Evolutionary conservation across 305 asterid genomes (phyloP).

Genomic region (Solanum hybrid): DNA sequence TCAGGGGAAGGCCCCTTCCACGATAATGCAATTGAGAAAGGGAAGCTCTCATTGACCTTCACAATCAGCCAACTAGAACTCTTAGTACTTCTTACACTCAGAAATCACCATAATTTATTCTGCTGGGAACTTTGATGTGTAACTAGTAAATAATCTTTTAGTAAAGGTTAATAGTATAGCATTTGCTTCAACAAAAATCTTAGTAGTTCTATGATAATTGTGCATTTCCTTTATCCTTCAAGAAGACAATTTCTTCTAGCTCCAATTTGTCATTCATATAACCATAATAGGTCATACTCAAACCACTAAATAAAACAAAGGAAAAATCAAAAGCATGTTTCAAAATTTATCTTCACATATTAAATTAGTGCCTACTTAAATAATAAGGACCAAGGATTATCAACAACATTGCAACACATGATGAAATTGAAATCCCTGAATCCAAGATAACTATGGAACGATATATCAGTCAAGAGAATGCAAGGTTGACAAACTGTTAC

Average conservation of each 20-base stretch:
- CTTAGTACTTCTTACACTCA: neutral
- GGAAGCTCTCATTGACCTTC: slow-evolving; percentile 79
- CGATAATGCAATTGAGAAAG: slow-evolving; percentile 73
- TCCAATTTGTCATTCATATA: neutral
- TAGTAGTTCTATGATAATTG: neutral
- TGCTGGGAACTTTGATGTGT: neutral
- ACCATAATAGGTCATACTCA: neutral
- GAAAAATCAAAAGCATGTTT: neutral
- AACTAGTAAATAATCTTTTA: neutral
- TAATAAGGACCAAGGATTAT: neutral
- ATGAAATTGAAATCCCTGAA: neutral
- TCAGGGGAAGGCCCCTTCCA: slow-evolving; percentile 76
- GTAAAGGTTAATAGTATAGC: neutral
- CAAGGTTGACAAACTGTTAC: slow-evolving; percentile 19
- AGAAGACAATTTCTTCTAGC: neutral
- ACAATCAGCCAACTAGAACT: slow-evolving; percentile 28
- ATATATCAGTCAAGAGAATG: neutral
- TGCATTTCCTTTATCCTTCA: neutral
- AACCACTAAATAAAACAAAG: neutral
- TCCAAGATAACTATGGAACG: neutral
- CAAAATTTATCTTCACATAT: neutral
- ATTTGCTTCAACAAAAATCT: neutral
- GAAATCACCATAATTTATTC: neutral
- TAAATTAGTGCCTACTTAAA: neutral
- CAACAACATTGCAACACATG: neutral